Evolutionary conservation across 139 green algal genomes (phyloP), one percentile per base, ranked within the genome.

Genomic region (Yamagishiella unicocca): DNA sequence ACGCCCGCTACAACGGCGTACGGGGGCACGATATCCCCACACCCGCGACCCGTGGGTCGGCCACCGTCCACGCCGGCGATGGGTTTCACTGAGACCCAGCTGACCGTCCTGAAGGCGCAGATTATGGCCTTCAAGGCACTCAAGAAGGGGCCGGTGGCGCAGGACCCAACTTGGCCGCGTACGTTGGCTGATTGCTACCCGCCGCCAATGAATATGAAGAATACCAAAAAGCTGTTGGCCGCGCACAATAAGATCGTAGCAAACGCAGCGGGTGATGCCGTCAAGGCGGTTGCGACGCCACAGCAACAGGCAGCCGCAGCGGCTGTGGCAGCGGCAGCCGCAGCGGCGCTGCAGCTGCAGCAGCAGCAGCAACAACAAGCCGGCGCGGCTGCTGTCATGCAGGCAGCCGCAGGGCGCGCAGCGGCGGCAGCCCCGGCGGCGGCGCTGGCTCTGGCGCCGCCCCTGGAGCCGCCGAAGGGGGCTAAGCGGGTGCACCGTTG

Each of bases 101-200:
- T 93, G 38, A 29, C 76, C 12, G 81, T 87, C 33, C 80, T 95
- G 40, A 89, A 87, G 33, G 61, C 91, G 21, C 92, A 95, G 83
- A 95, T 95, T 76, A 82, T 94, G 55, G 83, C 87, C 4, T 95
- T 93, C 74, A 89, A 91, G 33, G 67, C 68, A 9, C 73, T 94
- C 14, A 94, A 93, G 83, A 90, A 90, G 29, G 70, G 74, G 53
- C 24, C 68, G 0, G 88, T 68, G 12, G 46, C 50, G 7, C 40
- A 72, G 38, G 78, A 87, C 61, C 80, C 80, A 10, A 67, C n/a
- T 35, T 86, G 80, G 74, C 33, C 37, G 12, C 8, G 5, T 19
- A 72, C 82, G 31, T 40, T 88, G 19, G 24, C 40, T 0, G 33
- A 50, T 43, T 84, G 64, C n/a, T 67, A 54, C 45, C 71, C 71